A percentile compares a stretch with the other conserved stretches of the same genome.
Conservation (phyloP, 2,329 filamentous ascomycete species). For the Fusarium sp. region DNA sequence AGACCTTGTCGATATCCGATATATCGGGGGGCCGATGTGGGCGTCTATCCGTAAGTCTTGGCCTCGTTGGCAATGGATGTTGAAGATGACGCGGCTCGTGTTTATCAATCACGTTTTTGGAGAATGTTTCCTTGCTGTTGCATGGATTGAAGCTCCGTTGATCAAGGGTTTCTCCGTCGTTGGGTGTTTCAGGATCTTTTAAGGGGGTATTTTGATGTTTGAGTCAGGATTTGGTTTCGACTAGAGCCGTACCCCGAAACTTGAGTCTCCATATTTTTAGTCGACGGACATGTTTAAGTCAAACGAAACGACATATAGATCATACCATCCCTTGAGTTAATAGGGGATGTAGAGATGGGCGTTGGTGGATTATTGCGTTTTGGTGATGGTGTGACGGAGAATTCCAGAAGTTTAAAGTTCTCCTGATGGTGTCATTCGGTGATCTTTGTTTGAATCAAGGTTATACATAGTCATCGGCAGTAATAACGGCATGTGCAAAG, state of each 20-base stretch:
- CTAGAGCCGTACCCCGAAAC: constrained; percentile 9
- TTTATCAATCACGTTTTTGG: constrained; percentile 25
- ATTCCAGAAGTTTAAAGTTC: background rate
- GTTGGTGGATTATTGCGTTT: constrained; percentile 15
- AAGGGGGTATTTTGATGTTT: constrained; percentile 22
- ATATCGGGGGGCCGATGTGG: constrained; percentile 2
- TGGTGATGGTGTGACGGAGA: constrained; percentile 21
- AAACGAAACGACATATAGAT: constrained; percentile 16
- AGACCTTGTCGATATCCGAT: background rate
- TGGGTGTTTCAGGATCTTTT: constrained; percentile 34
- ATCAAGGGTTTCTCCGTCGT: constrained; percentile 28
- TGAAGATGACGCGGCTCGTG: constrained; percentile 38
- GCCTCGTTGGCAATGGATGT: constrained; percentile 10
- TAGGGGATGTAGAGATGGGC: background rate
- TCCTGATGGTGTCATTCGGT: constrained; percentile 11
- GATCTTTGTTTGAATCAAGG: background rate
- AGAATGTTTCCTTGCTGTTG: constrained; percentile 34
- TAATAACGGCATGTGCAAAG: background rate
- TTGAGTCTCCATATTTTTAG: constrained; percentile 11
- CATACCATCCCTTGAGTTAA: background rate
- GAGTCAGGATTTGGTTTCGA: constrained; percentile 30
- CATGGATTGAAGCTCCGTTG: constrained; percentile 8
- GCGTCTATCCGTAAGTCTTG: background rate
- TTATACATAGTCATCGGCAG: background rate
- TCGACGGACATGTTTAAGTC: background rate